Evolutionary conservation across 1,284 basidiomycete genomes (phyloP).

Genomic region (Neonothopanus nambi): DNA sequence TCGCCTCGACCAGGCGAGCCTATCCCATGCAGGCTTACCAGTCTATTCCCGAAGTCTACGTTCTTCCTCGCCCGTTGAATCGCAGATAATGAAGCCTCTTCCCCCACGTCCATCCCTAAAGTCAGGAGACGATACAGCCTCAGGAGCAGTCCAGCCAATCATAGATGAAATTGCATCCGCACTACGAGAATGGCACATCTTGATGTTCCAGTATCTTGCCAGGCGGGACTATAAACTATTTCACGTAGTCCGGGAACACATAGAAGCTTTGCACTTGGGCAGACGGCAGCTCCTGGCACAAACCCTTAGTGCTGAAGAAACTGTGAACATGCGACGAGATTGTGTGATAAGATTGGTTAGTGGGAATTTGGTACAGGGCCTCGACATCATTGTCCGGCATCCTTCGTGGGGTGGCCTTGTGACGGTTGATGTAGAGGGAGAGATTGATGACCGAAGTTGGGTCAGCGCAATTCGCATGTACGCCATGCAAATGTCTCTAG

Average conservation of each 20-base stretch:
- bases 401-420: conserved; percentile 89
- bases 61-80: conserved; percentile 64
- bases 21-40: conserved; percentile 65
- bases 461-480: conserved; percentile 88
- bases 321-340: conserved; percentile 77
- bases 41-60: conserved; percentile 67
- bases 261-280: conserved; percentile 89
- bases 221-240: conserved; percentile 90
- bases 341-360: conserved; percentile 88
- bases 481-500: conserved; percentile 80
- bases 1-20: conserved; percentile 70
- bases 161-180: conserved; percentile 98
- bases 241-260: conserved; percentile 83
- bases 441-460: conserved; percentile 76
- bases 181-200: conserved; percentile 90
- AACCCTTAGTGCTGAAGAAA: conserved; percentile 88
- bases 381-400: conserved; percentile 95
- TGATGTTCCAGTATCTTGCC: conserved; percentile 90
- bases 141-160: conserved; percentile 83
- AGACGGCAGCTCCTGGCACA: conserved; percentile 88
- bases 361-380: conserved; percentile 88
- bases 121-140: conserved; percentile 87
- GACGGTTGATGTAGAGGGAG: conserved; percentile 80
- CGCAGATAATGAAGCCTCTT: conserved; percentile 71
- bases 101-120: conserved; percentile 93